Evolutionary conservation across 371 early-diverging fungal genomes (phyloP), one percentile per base, ranked within the genome.

Genomic region (Mucor piriformis): DNA sequence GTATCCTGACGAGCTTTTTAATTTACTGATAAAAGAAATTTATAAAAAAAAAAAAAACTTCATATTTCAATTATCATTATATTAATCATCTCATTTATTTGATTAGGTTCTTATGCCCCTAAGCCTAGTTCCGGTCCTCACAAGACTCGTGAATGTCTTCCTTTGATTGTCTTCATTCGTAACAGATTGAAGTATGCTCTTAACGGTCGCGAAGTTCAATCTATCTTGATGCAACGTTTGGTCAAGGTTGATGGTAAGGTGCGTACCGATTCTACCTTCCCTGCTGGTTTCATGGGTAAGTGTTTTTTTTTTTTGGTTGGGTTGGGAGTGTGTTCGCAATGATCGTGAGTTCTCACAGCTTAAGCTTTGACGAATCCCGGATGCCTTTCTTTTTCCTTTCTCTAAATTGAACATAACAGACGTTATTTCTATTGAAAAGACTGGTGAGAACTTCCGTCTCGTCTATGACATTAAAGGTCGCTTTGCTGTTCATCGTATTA

Each of bases 191-290:
- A 95, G 90, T 99, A 99, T 83, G 99, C 99, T 61, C 82, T 97
- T 43, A 99, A 94, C 87, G 89, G 89, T 61, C 95, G 96, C 83
- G 99, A 99, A 89, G 94, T 97, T 57, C 87, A 86, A 73, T 82
- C 89, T 71, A 99, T 99, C 82, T 84, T 99, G 56, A 95, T 92
- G 92, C 96, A 97, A 85, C 94, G 99, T 74, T 86, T 97, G 67
- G 91, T 99, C 78, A 96, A 96, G 90, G 97, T 99, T 54, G 99
- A 99, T 84, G 95, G 95, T 65, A 98, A 97, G 90, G 97, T 97
- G 64, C 92, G 98, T 74, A 97, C 95, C 51, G 98, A 98, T 84
- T 71, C 86, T 66, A 98, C 97, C 76, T 99, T 88, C 90, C 99
- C 99, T 66, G 92, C 98, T 73, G 99, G 99, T 56, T 95, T 97